A percentile compares a stretch with the other conserved stretches of the same genome.
Evolutionary conservation across 805 yeast genomes (phyloP).

Genomic region (Hanseniaspora taiwanica): DNA sequence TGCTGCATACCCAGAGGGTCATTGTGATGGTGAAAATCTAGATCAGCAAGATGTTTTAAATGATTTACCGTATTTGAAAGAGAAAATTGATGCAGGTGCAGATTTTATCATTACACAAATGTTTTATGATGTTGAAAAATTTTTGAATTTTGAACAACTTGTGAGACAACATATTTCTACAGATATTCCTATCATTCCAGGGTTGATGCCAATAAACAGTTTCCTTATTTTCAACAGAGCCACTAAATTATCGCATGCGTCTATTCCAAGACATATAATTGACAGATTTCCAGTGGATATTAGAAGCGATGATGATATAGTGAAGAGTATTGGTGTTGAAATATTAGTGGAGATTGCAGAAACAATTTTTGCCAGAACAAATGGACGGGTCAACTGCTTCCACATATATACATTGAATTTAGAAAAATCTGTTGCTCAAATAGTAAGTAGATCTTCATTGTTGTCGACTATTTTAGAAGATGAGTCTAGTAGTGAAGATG

Average conservation of each 20-base stretch:
- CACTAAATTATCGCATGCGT: conserved; percentile 77
- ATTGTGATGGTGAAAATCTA: conserved; percentile 69
- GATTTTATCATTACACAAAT: conserved; percentile 85
- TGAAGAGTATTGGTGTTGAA: conserved; percentile 73
- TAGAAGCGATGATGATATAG: conserved; percentile 63
- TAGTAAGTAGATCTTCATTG: conserved; percentile 49
- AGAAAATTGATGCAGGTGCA: conserved; percentile 88
- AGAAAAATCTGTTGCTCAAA: conserved; percentile 83
- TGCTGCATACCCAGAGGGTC: conserved; percentile 97
- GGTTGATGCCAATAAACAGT: conserved; percentile 84
- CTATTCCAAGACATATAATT: conserved; percentile 48
- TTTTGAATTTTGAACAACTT: conserved; percentile 46
- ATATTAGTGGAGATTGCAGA: conserved; percentile 51
- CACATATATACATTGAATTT: conserved; percentile 89
- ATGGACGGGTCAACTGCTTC: conserved; percentile 58
- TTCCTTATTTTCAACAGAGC: conserved; percentile 75
- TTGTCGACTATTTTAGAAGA: conserved; percentile 36
- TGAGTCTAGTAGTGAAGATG: conserved; percentile 3
- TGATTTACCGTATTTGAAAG: conserved; percentile 70
- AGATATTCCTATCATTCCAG: conserved; percentile 61
- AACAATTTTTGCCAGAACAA: conserved; percentile 38
- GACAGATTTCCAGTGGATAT: conserved; percentile 40
- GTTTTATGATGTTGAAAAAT: conserved; percentile 77
- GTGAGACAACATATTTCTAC: conserved; percentile 30
- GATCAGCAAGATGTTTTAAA: conserved; percentile 47